Base-by-base conservation (phyloP, 805 yeast species). In the Lachancea kluyveri region DNA sequence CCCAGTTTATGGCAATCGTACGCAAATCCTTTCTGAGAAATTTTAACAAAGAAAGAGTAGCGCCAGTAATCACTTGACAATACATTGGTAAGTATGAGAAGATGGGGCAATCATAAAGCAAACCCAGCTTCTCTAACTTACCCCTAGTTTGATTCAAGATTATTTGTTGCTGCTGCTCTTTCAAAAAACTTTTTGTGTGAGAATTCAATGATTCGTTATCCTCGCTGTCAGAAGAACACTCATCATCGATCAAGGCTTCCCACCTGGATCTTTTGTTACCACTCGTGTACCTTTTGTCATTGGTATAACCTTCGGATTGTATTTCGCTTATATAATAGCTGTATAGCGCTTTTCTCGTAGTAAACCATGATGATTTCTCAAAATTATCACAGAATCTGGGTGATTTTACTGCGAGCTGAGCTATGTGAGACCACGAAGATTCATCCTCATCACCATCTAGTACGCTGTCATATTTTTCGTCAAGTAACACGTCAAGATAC, bases 101-200 rank as follows among this genome's bases (percentile, higher is more conserved):
- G 1, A 70, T 43, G 1, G 79, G 79, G 48, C 88, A 81, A 49
- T 81, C 92, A 38, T 70, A 71, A 10, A 53, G 52, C 4, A 81
- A 52, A 0, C 84, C 84, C 48, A 35, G 74, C 15, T 40, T 22
- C 26, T 53, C 53, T 3, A 62, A 34, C 7, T 38, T 35, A 11
- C 40, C 43, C 10, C 40, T 34, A 7, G n/a, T n/a, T n/a, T n/a
- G n/a, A n/a, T n/a, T n/a, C n/a, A n/a, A n/a, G n/a, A n/a, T n/a
- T n/a, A n/a, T n/a, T n/a, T n/a, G n/a, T n/a, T n/a, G n/a, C n/a
- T n/a, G n/a, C n/a, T n/a, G n/a, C n/a, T n/a, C n/a, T n/a, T n/a
- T n/a, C n/a, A n/a, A n/a, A n/a, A n/a, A n/a, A n/a, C n/a, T n/a
- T n/a, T n/a, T n/a, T n/a, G n/a, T n/a, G n/a, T n/a, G n/a, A n/a